Percentiles rank a stretch among this genome's conserved stretches.
Evolutionary conservation across 306 rosid species (phyloP).

Genomic region (Rosa multiflora): DNA sequence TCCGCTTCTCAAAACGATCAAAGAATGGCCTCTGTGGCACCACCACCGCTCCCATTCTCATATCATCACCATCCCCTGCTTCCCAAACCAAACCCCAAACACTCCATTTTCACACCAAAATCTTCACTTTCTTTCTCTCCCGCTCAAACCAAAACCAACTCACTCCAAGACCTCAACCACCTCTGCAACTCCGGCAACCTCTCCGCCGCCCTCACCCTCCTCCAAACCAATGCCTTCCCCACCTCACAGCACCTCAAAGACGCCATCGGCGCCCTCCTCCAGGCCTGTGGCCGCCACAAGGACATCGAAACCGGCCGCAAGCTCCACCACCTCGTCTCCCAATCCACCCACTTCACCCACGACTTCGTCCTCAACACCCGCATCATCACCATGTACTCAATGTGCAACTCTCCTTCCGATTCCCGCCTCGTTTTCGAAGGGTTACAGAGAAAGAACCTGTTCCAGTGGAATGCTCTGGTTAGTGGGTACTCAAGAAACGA

Average conservation of each 20-base stretch:
- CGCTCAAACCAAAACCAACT: slow-evolving; percentile 7
- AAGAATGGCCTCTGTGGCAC: slow-evolving; percentile 31
- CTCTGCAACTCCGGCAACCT: slow-evolving; percentile 58
- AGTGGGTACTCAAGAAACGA: slow-evolving; percentile 59
- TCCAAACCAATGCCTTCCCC: slow-evolving; percentile 34
- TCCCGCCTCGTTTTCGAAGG: slow-evolving; percentile 54
- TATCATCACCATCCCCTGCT: slow-evolving; percentile 10
- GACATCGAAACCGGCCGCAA: slow-evolving; percentile 53
- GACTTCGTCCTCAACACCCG: slow-evolving; percentile 69
- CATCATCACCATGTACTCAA: slow-evolving; percentile 66
- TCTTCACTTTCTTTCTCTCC: slow-evolving; percentile 35
- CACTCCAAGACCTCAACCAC: slow-evolving; percentile 38
- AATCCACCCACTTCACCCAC: slow-evolving; percentile 35
- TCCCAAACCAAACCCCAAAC: slow-evolving; percentile 5
- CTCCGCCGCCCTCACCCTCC: slow-evolving; percentile 44
- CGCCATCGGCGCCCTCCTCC: slow-evolving; percentile 46
- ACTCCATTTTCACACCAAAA: slow-evolving; percentile 25
- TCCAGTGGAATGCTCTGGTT: slow-evolving; percentile 73
- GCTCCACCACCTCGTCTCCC: slow-evolving; percentile 46
- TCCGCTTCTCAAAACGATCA: neutral
- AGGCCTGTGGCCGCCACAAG: slow-evolving; percentile 50
- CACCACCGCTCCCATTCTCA: slow-evolving; percentile 38
- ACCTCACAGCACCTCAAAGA: slow-evolving; percentile 30
- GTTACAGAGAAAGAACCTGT: slow-evolving; percentile 44
- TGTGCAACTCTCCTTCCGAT: slow-evolving; percentile 56